A percentile compares a stretch with the other conserved stretches of the same genome.
phyloP scores from a whole-genome alignment of 768 basidiomycete genomes.

The Mycena galericulata region DNA sequence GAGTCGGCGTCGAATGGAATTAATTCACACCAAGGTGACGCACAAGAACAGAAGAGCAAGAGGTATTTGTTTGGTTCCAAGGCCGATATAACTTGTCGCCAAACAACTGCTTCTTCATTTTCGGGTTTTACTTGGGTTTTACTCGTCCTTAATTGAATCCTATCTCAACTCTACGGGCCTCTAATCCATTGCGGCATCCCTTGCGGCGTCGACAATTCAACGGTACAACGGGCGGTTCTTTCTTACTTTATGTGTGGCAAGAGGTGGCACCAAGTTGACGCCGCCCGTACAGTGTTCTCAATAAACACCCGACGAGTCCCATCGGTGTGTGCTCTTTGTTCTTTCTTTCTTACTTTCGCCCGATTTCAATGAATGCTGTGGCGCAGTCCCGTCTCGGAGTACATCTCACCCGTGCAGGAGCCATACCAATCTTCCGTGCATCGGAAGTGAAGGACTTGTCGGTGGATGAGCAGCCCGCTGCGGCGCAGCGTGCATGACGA shows the following conservation, averaged over 20 bases:
- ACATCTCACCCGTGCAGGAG: slow-evolving; percentile 84
- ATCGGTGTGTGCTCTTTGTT: slow-evolving; percentile 66
- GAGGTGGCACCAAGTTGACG: slow-evolving; percentile 39
- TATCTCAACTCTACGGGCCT: too few species aligned
- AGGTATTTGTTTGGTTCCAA: too few species aligned
- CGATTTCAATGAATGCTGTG: not conserved
- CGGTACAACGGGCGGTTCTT: slow-evolving; percentile 79
- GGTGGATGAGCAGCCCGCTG: slow-evolving; percentile 74
- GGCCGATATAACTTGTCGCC: too few species aligned
- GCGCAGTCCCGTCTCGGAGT: slow-evolving; percentile 76
- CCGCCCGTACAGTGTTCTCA: not conserved
- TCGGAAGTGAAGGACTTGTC: slow-evolving; percentile 92
- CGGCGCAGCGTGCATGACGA: slow-evolving; percentile 82
- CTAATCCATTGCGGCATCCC: too few species aligned
- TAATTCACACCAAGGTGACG: too few species aligned
- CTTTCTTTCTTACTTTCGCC: not conserved
- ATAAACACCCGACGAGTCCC: slow-evolving; percentile 1
- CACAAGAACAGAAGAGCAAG: too few species aligned
- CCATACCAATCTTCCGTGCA: slow-evolving; percentile 90
- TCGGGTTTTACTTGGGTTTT: too few species aligned
- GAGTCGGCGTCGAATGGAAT: too few species aligned
- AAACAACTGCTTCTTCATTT: too few species aligned
- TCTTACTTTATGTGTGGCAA: slow-evolving; percentile 13
- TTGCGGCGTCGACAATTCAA: slow-evolving; percentile 86
- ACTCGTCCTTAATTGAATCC: too few species aligned